Conservation (phyloP, 2,329 filamentous ascomycete species). For the Plenodomus tracheiphilus region DNA sequence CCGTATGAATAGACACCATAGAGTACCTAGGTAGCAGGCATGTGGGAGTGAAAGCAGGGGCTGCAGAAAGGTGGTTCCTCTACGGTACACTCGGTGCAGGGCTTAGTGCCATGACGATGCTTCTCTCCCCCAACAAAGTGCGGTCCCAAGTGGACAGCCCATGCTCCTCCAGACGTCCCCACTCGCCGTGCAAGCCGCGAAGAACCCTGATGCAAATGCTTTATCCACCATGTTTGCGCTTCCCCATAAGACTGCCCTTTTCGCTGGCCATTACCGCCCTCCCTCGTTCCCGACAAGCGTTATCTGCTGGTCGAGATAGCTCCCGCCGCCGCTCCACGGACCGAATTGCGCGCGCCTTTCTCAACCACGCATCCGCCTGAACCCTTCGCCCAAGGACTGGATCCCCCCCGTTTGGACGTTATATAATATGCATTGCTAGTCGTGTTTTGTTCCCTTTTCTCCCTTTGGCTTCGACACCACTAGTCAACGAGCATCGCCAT, state of each 20-base stretch:
- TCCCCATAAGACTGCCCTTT: neutral
- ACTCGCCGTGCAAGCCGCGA: neutral
- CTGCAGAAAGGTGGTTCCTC: too few species aligned
- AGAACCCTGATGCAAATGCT: neutral
- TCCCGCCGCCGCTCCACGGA: neutral
- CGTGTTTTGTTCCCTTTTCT: neutral
- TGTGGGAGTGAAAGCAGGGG: too few species aligned
- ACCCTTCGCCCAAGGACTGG: neutral
- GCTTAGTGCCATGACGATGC: neutral
- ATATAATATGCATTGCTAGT: neutral
- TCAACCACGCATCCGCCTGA: neutral
- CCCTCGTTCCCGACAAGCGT: neutral
- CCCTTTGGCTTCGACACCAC: neutral
- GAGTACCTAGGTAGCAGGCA: too few species aligned
- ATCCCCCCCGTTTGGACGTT: neutral
- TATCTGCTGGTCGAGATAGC: neutral
- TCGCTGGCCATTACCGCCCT: neutral
- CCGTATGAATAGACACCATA: neutral
- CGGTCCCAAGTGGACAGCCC: neutral
- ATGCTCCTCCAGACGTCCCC: neutral
- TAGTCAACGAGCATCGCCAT: conserved; percentile 14
- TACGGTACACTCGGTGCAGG: too few species aligned
- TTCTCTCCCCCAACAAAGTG: neutral
- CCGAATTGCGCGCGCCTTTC: neutral
- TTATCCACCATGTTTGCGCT: neutral